Percentiles rank a stretch among this genome's conserved stretches.
phyloP scores from a whole-genome alignment of 2,329 filamentous ascomycete species.

The Paramyrothecium roridum region DNA sequence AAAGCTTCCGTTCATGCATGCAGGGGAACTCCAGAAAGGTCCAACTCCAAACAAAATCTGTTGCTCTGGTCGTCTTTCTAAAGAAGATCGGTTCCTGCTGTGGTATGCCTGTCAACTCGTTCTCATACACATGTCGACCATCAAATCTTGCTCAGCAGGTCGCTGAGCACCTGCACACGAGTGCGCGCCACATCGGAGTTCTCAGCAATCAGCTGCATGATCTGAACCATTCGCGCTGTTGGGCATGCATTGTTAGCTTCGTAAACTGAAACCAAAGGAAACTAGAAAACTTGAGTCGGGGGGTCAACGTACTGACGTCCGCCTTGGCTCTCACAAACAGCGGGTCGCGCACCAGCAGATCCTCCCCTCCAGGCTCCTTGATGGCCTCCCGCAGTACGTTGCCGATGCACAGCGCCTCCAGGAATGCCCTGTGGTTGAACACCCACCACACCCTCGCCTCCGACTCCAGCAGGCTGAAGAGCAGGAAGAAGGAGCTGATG shows the following conservation, averaged over 20 bases:
- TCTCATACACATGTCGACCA: no score
- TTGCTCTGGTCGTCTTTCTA: no score
- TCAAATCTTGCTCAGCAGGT: slow-evolving; percentile 36
- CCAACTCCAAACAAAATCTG: no score
- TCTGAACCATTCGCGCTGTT: slow-evolving; percentile 59
- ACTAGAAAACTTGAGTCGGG: background rate
- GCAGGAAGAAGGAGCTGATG: slow-evolving; percentile 70
- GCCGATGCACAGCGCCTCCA: slow-evolving; percentile 70
- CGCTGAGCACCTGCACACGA: slow-evolving; percentile 54
- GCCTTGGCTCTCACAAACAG: slow-evolving; percentile 56
- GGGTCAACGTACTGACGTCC: slow-evolving; percentile 53
- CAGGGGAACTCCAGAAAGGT: no score
- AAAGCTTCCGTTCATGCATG: no score
- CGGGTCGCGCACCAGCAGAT: slow-evolving; percentile 48
- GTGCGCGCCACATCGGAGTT: slow-evolving; percentile 59
- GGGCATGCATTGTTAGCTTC: background rate
- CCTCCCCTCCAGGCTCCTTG: slow-evolving; percentile 41
- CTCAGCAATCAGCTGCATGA: slow-evolving; percentile 57
- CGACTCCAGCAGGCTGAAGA: slow-evolving; percentile 64
- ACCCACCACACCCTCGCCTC: slow-evolving; percentile 84
- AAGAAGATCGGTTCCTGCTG: no score
- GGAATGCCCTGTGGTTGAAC: slow-evolving; percentile 76
- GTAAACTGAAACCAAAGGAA: slow-evolving; percentile 1
- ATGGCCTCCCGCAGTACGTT: slow-evolving; percentile 52
- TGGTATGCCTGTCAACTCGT: no score